Evolutionary conservation across 2,329 filamentous ascomycete species (phyloP).

Genomic region (Simplicillium sp.): DNA sequence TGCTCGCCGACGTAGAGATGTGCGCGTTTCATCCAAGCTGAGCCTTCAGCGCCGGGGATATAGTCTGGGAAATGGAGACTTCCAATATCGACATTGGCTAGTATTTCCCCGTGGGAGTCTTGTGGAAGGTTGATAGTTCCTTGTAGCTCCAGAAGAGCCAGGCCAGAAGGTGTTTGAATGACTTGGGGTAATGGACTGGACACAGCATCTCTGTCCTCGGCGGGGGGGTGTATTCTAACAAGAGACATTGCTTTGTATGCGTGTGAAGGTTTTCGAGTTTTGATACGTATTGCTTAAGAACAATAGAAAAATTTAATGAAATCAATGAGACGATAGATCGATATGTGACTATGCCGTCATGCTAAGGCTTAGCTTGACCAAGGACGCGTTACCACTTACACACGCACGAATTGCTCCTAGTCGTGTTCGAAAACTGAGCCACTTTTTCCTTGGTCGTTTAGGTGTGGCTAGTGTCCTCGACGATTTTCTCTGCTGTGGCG

Average conservation of each 20-base stretch:
- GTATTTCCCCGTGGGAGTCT: slow-evolving; percentile 18
- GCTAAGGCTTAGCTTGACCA: too few species aligned
- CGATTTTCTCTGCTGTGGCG: too few species aligned
- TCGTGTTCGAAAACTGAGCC: too few species aligned
- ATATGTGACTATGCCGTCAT: too few species aligned
- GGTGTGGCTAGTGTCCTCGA: too few species aligned
- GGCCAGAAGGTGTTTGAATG: slow-evolving; percentile 78
- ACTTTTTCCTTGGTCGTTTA: too few species aligned
- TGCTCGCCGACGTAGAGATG: slow-evolving; percentile 84
- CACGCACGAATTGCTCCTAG: too few species aligned
- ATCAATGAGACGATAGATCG: too few species aligned
- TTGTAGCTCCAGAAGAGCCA: slow-evolving; percentile 87
- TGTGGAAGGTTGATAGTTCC: slow-evolving; percentile 73
- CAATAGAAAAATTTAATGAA: too few species aligned
- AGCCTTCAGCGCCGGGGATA: slow-evolving; percentile 36
- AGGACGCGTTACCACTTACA: too few species aligned
- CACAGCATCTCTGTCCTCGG: slow-evolving; percentile 9
- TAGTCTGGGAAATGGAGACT: slow-evolving; percentile 73
- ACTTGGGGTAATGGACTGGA: slow-evolving; percentile 62
- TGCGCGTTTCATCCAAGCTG: slow-evolving; percentile 81
- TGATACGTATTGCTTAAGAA: slow-evolving; percentile 2
- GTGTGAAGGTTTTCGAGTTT: not conserved
- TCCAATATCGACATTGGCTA: slow-evolving; percentile 43
- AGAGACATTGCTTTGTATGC: slow-evolving; percentile 21
- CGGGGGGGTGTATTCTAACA: slow-evolving; percentile 28